Conservation (phyloP, 108 stramenopile genomes). For the Schizochytrium sp. region DNA sequence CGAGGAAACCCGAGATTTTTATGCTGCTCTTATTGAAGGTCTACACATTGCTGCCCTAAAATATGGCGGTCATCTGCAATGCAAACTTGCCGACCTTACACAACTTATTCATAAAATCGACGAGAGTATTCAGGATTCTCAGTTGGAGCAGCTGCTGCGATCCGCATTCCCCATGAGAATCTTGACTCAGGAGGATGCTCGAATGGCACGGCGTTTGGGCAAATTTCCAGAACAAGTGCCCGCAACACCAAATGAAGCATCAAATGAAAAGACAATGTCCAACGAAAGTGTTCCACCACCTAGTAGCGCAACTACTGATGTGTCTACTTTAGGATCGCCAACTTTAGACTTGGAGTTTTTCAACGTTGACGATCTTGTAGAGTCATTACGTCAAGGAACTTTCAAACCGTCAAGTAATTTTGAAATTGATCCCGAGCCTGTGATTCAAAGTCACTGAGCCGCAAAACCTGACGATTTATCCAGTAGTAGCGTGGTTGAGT, state of each 20-base stretch:
- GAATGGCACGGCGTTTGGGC: background rate
- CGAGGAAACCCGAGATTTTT: slow-evolving; percentile 20
- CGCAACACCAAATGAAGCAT: background rate
- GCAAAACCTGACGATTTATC: background rate
- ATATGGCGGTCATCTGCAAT: background rate
- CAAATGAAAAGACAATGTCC: too few species aligned
- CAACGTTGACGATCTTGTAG: background rate
- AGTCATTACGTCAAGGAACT: background rate
- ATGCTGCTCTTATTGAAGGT: background rate
- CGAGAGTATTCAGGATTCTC: background rate
- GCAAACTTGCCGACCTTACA: slow-evolving; percentile 32
- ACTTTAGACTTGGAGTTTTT: background rate
- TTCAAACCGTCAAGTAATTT: slow-evolving; percentile 21
- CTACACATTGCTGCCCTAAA: slow-evolving; percentile 25
- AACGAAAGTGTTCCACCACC: too few species aligned
- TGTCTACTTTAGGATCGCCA: too few species aligned
- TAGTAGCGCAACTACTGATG: too few species aligned
- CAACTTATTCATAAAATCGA: slow-evolving; percentile 4
- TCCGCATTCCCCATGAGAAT: slow-evolving; percentile 6
- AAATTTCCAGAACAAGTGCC: background rate
- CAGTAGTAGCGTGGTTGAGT: too few species aligned
- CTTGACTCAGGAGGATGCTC: slow-evolving; percentile 6
- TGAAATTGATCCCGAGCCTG: slow-evolving; percentile 40
- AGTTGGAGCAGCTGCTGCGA: background rate
- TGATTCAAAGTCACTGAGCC: background rate